These are phyloP conservation scores for Sugiyamaella japonica DNA, from an alignment of 1,139 yeast genomes.

Conservation along the genomic window DNA sequence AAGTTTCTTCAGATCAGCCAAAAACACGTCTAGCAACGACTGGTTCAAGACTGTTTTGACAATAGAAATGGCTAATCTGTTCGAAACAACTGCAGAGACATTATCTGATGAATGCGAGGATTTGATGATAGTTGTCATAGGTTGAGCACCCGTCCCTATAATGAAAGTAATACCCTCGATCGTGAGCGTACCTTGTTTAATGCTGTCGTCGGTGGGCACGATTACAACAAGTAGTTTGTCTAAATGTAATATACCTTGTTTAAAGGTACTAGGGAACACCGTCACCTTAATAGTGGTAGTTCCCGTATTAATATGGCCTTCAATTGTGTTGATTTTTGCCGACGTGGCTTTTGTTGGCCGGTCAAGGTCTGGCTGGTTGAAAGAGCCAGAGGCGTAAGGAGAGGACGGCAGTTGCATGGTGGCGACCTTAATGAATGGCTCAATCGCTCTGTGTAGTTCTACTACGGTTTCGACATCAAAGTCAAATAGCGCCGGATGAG, in stretches of 20 bases:
- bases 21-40: neutral
- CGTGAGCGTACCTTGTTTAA: neutral
- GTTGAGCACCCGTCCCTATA: neutral
- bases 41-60: neutral
- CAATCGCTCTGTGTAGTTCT: constrained; percentile 7
- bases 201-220: neutral
- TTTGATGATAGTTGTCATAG: neutral
- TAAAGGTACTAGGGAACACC: constrained; percentile 29
- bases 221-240: constrained; percentile 9
- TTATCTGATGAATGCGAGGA: constrained; percentile 1
- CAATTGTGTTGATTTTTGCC: constrained; percentile 24
- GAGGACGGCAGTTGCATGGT: neutral
- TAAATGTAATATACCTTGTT: constrained; percentile 14
- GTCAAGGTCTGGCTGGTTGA: neutral
- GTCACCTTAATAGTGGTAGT: constrained; percentile 20
- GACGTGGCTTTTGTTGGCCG: neutral
- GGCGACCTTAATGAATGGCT: constrained; percentile 18
- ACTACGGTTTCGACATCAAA: constrained; percentile 20
- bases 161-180: neutral
- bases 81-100: neutral
- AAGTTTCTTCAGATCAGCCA: neutral
- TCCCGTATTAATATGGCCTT: constrained; percentile 21
- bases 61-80: neutral
- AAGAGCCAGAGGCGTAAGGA: neutral
- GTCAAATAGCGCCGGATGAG: constrained; percentile 24